A percentile compares a stretch with the other conserved stretches of the same genome.
Evolutionary conservation across 73 alveolate species (phyloP).

Genomic region (Breviolum minutum): DNA sequence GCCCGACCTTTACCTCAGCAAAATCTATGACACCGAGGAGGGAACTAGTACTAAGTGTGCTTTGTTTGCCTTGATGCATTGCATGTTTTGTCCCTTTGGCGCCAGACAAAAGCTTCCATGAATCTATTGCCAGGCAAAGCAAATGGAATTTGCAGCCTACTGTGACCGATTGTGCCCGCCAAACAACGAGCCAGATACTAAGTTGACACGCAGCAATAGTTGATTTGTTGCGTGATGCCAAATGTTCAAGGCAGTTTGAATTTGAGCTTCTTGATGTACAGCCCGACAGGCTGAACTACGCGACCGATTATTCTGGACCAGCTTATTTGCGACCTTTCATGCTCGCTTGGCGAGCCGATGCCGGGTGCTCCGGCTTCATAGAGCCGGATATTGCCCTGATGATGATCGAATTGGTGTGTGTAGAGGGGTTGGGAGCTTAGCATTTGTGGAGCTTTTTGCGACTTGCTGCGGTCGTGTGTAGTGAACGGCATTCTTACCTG

Average conservation of each 20-base stretch:
- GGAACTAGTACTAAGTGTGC: background rate
- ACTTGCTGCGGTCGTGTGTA: background rate
- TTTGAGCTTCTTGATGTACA: no score
- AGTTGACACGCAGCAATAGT: no score
- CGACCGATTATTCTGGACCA: background rate
- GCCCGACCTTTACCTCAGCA: background rate
- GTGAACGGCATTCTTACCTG: background rate
- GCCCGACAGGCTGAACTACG: background rate
- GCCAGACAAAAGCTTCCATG: no score
- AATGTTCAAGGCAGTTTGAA: no score
- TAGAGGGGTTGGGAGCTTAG: background rate
- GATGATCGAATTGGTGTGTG: background rate
- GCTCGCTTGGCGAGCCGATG: background rate
- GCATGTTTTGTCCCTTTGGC: background rate
- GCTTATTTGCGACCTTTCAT: background rate
- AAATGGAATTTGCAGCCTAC: background rate
- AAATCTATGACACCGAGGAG: background rate
- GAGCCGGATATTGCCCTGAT: background rate
- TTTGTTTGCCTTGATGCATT: no score
- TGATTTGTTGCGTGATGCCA: no score
- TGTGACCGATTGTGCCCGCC: background rate
- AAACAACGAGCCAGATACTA: background rate
- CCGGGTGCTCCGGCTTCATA: background rate
- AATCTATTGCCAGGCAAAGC: background rate
- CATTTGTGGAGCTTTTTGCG: background rate